Conservation (phyloP, 306 rosid genomes). For the Spatholobus suberectus region DNA sequence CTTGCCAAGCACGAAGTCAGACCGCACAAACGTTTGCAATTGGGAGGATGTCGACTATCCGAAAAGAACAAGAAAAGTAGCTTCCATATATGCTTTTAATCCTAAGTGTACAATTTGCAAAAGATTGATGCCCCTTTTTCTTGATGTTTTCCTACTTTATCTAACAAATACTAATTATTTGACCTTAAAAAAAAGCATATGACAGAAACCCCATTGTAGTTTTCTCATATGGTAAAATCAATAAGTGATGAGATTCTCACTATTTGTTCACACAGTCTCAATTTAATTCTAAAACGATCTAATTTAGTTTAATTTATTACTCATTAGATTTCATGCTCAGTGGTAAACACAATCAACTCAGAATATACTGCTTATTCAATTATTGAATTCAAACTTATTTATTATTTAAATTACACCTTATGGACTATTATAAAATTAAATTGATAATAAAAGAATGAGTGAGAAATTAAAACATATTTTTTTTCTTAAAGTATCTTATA, state of each 20-base stretch:
- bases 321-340: too few relatives aligned
- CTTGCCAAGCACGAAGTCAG: slow-evolving; percentile 40
- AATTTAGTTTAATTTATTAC: neutral
- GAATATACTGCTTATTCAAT: too few relatives aligned
- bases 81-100: slow-evolving; percentile 35
- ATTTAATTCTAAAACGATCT: neutral
- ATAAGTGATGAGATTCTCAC: neutral
- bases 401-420: too few relatives aligned
- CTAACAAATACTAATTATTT: neutral
- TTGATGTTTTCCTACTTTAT: slow-evolving; percentile 27
- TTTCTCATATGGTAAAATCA: neutral
- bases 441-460: neutral
- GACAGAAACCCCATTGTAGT: neutral
- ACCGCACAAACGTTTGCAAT: slow-evolving; percentile 44
- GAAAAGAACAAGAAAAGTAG: slow-evolving; percentile 18
- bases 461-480: neutral
- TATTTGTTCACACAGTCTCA: neutral
- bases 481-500: neutral
- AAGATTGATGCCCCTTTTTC: neutral
- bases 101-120: slow-evolving; percentile 32
- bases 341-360: too few relatives aligned
- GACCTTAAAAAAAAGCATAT: neutral
- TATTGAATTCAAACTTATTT: too few relatives aligned
- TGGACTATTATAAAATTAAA: too few relatives aligned
- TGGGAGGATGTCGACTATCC: slow-evolving; percentile 26